A percentile compares a stretch with the other conserved stretches of the same genome.
Evolutionary conservation across 2,329 filamentous ascomycete genomes (phyloP).

Genomic region (Fusarium nurragi): DNA sequence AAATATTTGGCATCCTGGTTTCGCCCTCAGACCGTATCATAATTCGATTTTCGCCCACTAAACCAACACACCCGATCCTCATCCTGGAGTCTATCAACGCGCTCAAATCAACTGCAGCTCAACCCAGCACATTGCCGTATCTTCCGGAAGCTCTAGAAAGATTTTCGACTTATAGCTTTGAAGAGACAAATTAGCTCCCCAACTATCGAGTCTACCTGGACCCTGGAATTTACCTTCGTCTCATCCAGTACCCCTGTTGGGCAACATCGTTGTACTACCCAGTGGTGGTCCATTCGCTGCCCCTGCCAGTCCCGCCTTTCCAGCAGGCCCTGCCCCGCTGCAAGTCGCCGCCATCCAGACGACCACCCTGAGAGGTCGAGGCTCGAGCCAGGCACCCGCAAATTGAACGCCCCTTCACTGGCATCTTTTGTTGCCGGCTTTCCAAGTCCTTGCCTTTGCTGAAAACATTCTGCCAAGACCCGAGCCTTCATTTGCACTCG

Average conservation of each 20-base stretch:
- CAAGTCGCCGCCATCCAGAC: slow-evolving; percentile 25
- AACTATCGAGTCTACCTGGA: slow-evolving; percentile 30
- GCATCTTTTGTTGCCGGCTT: slow-evolving; percentile 26
- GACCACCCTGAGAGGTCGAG: slow-evolving; percentile 34
- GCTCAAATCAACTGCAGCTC: neutral
- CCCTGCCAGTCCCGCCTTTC: slow-evolving; percentile 36
- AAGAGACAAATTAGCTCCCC: slow-evolving; percentile 3
- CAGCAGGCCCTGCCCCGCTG: slow-evolving; percentile 42
- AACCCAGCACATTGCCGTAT: neutral
- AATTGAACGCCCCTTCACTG: slow-evolving; percentile 30
- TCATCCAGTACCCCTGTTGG: slow-evolving; percentile 23
- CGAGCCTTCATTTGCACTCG: slow-evolving; percentile 21
- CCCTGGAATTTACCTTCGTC: slow-evolving; percentile 30
- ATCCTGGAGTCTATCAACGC: neutral
- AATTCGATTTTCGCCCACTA: neutral
- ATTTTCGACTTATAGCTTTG: neutral
- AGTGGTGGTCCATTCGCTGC: slow-evolving; percentile 27
- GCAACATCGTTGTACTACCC: slow-evolving; percentile 24
- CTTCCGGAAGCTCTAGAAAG: neutral
- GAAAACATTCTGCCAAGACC: slow-evolving; percentile 20
- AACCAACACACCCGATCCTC: neutral
- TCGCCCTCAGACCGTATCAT: neutral
- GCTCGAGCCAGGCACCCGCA: slow-evolving; percentile 33
- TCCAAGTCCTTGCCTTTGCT: slow-evolving; percentile 8
- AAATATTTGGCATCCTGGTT: neutral